A percentile compares a stretch with the other conserved stretches of the same genome.
phyloP scores from a whole-genome alignment of 2,329 filamentous ascomycete species.

The Diaporthe batatas region DNA sequence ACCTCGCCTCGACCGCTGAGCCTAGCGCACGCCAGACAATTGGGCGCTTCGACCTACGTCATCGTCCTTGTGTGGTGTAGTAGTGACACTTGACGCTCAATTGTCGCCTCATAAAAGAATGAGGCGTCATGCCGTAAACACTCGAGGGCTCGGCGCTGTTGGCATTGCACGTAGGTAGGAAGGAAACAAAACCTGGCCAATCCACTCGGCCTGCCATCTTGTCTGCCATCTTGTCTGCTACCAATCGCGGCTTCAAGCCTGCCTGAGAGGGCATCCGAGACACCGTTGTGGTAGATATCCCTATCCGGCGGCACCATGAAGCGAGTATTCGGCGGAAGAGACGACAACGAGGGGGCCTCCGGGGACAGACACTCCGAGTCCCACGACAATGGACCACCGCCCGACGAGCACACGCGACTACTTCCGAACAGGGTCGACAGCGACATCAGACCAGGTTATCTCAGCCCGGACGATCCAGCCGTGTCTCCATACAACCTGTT shows the following conservation, averaged over 20 bases:
- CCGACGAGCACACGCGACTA: constrained; percentile 73
- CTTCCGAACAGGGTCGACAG: constrained; percentile 76
- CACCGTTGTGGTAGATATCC: not conserved
- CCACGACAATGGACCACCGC: constrained; percentile 45
- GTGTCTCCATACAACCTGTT: constrained; percentile 96
- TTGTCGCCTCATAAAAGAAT: constrained; percentile 17
- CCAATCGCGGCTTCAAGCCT: no score
- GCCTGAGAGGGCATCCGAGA: constrained; percentile 2
- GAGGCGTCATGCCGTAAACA: constrained; percentile 2
- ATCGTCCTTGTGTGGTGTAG: not conserved
- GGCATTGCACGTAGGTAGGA: not conserved
- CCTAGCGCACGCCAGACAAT: constrained; percentile 8
- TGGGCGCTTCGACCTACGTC: constrained; percentile 4
- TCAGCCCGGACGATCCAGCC: constrained; percentile 85
- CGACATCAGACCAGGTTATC: constrained; percentile 59
- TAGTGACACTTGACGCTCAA: constrained; percentile 7
- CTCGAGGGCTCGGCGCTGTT: not conserved
- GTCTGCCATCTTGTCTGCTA: not conserved
- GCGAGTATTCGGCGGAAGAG: constrained; percentile 38
- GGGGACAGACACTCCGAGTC: constrained; percentile 45
- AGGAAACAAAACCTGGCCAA: not conserved
- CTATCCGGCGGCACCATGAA: constrained; percentile 35
- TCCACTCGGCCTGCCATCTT: not conserved
- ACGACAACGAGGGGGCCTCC: constrained; percentile 46
- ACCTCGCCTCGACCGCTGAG: constrained; percentile 7